These are phyloP conservation scores for Endocladia muricata DNA, from an alignment of 31 red algal species.

Conservation along the genomic window DNA sequence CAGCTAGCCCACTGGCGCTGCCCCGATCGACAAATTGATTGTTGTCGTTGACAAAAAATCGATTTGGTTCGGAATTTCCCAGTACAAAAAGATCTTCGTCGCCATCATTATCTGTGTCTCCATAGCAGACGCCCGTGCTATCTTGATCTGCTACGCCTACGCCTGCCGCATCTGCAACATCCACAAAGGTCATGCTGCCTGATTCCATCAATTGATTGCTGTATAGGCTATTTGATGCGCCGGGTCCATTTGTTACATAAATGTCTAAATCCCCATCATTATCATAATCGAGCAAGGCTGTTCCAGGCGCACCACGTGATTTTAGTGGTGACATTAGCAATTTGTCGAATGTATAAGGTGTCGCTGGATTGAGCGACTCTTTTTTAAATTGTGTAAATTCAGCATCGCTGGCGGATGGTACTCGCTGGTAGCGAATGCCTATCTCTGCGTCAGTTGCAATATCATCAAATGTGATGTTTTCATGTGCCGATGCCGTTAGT, in stretches of 20 bases:
- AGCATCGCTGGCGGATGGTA: too few species aligned
- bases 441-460: too few species aligned
- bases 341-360: too few species aligned
- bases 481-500: too few species aligned
- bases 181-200: neutral
- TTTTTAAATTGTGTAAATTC: too few species aligned
- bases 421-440: too few species aligned
- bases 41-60: neutral
- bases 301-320: too few species aligned
- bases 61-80: neutral
- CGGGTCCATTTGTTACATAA: constrained; percentile 10
- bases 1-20: neutral
- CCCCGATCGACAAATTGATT: neutral
- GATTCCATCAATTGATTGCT: neutral
- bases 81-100: neutral
- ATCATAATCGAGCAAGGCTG: constrained; percentile 1
- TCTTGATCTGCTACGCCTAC: neutral
- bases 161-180: neutral
- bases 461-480: too few species aligned
- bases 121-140: constrained; percentile 2
- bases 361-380: too few species aligned
- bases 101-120: neutral
- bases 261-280: neutral
- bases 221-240: neutral
- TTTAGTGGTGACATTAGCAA: too few species aligned